phyloP scores from a whole-genome alignment of 306 rosid species.

The Biancaea sappan region DNA sequence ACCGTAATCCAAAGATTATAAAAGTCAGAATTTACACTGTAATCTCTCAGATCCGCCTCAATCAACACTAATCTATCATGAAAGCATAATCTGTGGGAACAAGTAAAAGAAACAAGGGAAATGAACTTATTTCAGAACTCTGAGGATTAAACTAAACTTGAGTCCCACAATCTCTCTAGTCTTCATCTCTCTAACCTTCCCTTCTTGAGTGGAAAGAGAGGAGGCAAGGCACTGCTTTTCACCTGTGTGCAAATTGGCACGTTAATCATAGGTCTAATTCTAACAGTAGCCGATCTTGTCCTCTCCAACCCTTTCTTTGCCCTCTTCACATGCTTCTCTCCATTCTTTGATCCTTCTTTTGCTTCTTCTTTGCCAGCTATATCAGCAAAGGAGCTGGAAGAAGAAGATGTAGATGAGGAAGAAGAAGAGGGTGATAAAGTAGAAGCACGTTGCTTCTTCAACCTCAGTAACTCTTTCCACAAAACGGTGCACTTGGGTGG shows the following conservation, averaged over 20 bases:
- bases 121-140: constrained; percentile 53
- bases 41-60: constrained; percentile 62
- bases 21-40: constrained; percentile 82
- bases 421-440: constrained; percentile 83
- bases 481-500: constrained; percentile 97
- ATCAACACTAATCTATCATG: constrained; percentile 54
- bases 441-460: constrained; percentile 94
- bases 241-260: constrained; percentile 91
- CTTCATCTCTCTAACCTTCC: constrained; percentile 76
- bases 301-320: constrained; percentile 86
- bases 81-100: constrained; percentile 36
- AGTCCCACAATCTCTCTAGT: constrained; percentile 1
- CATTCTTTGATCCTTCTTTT: constrained; percentile 52
- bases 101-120: constrained; percentile 29
- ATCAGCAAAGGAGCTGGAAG: constrained; percentile 74
- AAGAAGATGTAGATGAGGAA: constrained; percentile 84
- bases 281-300: constrained; percentile 87
- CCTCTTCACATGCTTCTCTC: constrained; percentile 71
- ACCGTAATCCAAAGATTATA: constrained; percentile 48
- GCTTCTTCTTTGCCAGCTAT: constrained; percentile 59
- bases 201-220: constrained; percentile 86
- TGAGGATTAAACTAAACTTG: constrained; percentile 39
- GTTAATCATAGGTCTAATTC: constrained; percentile 93
- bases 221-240: constrained; percentile 81
- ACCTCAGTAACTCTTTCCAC: constrained; percentile 94